Conservation (phyloP, 2,329 filamentous ascomycete genomes). For the Fusarium nodosum region DNA sequence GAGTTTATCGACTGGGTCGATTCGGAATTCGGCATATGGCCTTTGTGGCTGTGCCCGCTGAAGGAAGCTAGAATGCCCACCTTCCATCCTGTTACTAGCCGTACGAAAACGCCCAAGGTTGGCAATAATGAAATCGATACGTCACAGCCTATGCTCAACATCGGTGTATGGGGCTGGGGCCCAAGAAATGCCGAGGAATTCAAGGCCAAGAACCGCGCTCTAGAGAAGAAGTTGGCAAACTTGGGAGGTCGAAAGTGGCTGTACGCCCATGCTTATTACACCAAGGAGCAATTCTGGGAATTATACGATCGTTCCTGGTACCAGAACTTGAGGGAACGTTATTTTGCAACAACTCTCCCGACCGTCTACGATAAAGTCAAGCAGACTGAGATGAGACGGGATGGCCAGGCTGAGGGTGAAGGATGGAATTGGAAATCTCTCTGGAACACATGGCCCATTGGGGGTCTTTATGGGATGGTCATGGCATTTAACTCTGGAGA, state of each 20-base stretch:
- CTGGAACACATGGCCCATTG: conserved; percentile 38
- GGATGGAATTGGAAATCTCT: background rate
- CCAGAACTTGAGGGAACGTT: conserved; percentile 69
- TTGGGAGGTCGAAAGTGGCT: conserved; percentile 84
- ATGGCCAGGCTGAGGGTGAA: background rate
- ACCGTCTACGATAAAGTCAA: conserved; percentile 76
- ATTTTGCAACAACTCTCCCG: conserved; percentile 69
- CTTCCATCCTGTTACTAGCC: conserved; percentile 36
- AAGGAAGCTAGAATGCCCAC: conserved; percentile 37
- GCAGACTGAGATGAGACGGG: conserved; percentile 58
- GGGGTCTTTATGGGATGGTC: conserved; percentile 45
- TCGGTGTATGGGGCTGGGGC: conserved; percentile 81
- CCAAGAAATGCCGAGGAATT: conserved; percentile 66
- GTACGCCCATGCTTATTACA: conserved; percentile 84
- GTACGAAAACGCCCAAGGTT: fast-evolving
- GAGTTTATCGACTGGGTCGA: conserved; percentile 51
- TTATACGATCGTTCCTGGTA: conserved; percentile 72
- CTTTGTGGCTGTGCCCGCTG: conserved; percentile 51
- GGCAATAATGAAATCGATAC: fast-evolving
- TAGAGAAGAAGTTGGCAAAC: conserved; percentile 74
- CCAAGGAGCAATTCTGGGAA: conserved; percentile 73
- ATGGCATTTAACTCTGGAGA: conserved; percentile 38
- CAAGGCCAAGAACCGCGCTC: conserved; percentile 71
- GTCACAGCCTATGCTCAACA: conserved; percentile 63
- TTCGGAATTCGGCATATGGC: conserved; percentile 46